Base-by-base conservation (phyloP, 2,329 filamentous ascomycete species). In the Botrytis fragariae region DNA sequence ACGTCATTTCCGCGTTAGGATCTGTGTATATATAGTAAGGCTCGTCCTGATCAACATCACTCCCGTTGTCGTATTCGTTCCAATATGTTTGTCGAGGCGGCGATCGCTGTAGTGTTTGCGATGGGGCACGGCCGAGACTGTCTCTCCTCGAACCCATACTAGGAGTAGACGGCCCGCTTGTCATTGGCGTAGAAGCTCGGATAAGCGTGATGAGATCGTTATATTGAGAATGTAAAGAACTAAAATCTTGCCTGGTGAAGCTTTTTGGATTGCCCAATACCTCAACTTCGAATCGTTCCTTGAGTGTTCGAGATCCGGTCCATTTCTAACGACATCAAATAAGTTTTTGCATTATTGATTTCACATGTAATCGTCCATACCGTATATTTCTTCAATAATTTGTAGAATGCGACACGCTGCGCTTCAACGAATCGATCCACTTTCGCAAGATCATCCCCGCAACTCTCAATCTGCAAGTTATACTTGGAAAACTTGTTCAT, bases 41-140 rank as follows among this genome's bases (percentile, higher is more conserved):
- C 51, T 88, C 87, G 61, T 89, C 83, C 5, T 72, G 68, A 4
- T 87, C 89, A 18, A 77, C 81, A 72, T 94, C 92, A 80, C 93
- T 94, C 14, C 92, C 92, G 80, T 95, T 84, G 77, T 97, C 93
- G 81, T 95, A 96, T 81, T 97, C 93, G 81, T 93, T 95, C 93
- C 93, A 97, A 80, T 95, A 96, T 72, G 37, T 59, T 32, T 67
- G 73, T 35, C 35, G 42, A 59, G 61, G 42, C 6, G 67, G 57
- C 51, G 32, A 42, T 61, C n/a, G 59, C 48, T 45, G 61, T 42
- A 42, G 35, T 57, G 65, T 68, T 7, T 63, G 59, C 44, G 51
- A 63, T 65, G n/a, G 71, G 42, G 29, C 72, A 69, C 73, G 71
- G 65, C 10, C 60, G 29, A 42, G 57, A 71, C 77, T 78, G 45